Conservation (phyloP, 2,329 filamentous ascomycete species). For the Diaporthe sp. region DNA sequence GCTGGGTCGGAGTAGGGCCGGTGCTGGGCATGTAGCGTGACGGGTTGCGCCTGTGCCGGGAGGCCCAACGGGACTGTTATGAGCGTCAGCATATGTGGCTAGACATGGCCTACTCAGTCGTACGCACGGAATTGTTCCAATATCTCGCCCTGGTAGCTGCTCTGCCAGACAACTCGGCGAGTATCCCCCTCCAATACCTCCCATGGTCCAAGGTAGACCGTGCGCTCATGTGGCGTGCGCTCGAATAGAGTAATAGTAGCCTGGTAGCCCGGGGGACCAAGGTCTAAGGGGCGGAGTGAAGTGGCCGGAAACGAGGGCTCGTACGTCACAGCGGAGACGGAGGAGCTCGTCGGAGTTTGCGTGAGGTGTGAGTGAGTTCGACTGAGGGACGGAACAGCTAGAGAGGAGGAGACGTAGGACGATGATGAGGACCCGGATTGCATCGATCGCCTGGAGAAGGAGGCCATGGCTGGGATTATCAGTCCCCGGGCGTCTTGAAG, state of each 20-base stretch:
- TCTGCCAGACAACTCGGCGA: slow-evolving; percentile 65
- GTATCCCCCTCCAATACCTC: slow-evolving; percentile 61
- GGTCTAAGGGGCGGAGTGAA: slow-evolving; percentile 60
- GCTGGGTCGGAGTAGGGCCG: slow-evolving; percentile 63
- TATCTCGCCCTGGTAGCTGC: slow-evolving; percentile 64
- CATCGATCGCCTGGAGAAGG: slow-evolving; percentile 42
- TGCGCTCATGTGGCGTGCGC: slow-evolving; percentile 61
- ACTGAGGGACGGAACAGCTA: slow-evolving; percentile 54
- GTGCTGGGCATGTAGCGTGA: slow-evolving; percentile 64
- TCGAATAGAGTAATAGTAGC: slow-evolving; percentile 67
- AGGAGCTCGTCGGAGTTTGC: slow-evolving; percentile 61
- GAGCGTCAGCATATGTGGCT: slow-evolving; percentile 34
- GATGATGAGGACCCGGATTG: slow-evolving; percentile 59
- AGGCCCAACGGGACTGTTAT: slow-evolving; percentile 58
- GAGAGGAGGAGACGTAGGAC: slow-evolving; percentile 61
- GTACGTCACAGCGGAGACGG: slow-evolving; percentile 56
- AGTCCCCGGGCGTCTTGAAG: slow-evolving; percentile 42
- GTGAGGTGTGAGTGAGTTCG: slow-evolving; percentile 56
- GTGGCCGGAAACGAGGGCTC: slow-evolving; percentile 56
- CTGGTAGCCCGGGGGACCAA: slow-evolving; percentile 66
- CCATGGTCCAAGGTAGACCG: slow-evolving; percentile 67
- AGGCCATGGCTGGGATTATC: slow-evolving; percentile 51
- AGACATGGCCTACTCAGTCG: not conserved
- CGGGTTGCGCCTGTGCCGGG: slow-evolving; percentile 59
- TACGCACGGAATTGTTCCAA: slow-evolving; percentile 64